Conservation (phyloP, 371 early-diverging fungal species). For the Batrachochytrium dendrobatidis region DNA sequence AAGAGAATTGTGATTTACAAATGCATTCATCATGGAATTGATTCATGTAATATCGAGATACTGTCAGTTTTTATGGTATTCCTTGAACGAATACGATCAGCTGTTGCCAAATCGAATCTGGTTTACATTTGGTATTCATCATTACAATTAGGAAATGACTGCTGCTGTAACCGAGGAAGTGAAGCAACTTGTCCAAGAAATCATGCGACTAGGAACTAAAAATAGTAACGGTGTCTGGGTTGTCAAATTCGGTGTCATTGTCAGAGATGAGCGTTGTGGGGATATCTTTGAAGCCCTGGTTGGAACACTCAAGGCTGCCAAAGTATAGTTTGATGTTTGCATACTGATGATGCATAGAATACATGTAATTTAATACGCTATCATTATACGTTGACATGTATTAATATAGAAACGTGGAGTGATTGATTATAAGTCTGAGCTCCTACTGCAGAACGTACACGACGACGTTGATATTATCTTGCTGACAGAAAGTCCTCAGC, state of each 20-base stretch:
- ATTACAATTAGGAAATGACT: too few species aligned
- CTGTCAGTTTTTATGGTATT: too few species aligned
- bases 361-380: too few species aligned
- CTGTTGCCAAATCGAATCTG: too few species aligned
- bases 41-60: too few species aligned
- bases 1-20: too few species aligned
- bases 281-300: conserved; percentile 38
- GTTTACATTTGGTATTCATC: too few species aligned
- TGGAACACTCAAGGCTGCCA: conserved; percentile 32
- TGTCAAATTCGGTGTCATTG: conserved; percentile 32
- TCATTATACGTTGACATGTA: too few species aligned
- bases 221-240: conserved; percentile 8
- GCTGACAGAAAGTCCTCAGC: background rate
- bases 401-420: background rate
- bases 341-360: too few species aligned
- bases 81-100: too few species aligned
- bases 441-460: conserved; percentile 2
- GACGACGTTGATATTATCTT: conserved; percentile 1
- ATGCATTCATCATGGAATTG: too few species aligned
- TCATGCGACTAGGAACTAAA: conserved; percentile 25
- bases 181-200: conserved; percentile 21
- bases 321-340: too few species aligned
- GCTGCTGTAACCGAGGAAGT: conserved; percentile 29
- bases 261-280: conserved; percentile 30
- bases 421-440: background rate